Evolutionary conservation across 441 rosid genomes (phyloP).

Genomic region (Mallotus japonicus): DNA sequence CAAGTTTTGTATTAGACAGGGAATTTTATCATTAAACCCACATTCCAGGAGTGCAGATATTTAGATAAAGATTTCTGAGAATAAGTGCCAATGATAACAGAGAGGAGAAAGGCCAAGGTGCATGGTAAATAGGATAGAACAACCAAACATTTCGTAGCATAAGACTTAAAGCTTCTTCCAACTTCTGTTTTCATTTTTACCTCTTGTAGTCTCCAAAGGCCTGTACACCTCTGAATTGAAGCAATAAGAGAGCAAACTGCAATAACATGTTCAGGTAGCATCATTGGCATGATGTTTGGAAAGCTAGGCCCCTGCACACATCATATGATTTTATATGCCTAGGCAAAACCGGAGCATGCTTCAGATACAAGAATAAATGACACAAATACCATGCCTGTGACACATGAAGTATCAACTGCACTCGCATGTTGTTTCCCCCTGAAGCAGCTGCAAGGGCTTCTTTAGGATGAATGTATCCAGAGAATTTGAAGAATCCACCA

Average conservation of each 20-base stretch:
- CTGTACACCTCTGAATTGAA: constrained; percentile 74
- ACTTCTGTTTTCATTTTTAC: constrained; percentile 32
- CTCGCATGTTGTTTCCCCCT: constrained; percentile 63
- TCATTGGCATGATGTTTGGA: constrained; percentile 47
- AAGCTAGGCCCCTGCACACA: constrained; percentile 64
- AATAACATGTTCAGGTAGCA: constrained; percentile 47
- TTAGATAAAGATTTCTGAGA: neutral
- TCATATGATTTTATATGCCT: constrained; percentile 22
- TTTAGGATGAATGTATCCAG: constrained; percentile 63
- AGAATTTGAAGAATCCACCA: constrained; percentile 62
- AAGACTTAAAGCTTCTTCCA: constrained; percentile 15
- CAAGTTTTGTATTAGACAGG: neutral
- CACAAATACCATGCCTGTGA: constrained; percentile 53
- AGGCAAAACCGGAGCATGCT: constrained; percentile 17
- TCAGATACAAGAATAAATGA: constrained; percentile 18
- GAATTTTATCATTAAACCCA: neutral
- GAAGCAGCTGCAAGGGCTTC: constrained; percentile 80
- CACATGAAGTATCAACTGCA: constrained; percentile 65
- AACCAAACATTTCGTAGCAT: neutral
- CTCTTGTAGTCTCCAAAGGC: constrained; percentile 89
- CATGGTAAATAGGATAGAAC: neutral
- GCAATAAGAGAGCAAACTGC: constrained; percentile 66
- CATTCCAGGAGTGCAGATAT: neutral
- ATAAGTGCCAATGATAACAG: neutral
- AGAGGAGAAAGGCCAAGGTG: neutral